A percentile compares a stretch with the other conserved stretches of the same genome.
These are phyloP conservation scores for Schizothecium vesticola DNA, from an alignment of 495 filamentous ascomycete species.

Conservation along the genomic window DNA sequence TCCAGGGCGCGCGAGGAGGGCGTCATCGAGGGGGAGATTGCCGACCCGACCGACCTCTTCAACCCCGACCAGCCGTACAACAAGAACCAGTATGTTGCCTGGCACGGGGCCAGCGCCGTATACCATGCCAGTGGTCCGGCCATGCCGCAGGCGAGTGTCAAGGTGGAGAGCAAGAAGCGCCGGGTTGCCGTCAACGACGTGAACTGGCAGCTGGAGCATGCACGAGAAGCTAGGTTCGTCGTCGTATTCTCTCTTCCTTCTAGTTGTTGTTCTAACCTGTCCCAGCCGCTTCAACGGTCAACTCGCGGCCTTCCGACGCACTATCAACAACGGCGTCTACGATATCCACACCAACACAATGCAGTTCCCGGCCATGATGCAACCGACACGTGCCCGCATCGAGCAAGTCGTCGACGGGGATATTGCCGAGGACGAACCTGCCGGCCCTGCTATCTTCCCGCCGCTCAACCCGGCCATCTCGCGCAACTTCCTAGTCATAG, in stretches of 20 bases:
- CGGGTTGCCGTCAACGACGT: slow-evolving; percentile 83
- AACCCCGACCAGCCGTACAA: slow-evolving; percentile 76
- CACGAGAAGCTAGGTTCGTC: slow-evolving; percentile 76
- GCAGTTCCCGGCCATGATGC: slow-evolving; percentile 81
- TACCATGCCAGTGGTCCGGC: slow-evolving; percentile 81
- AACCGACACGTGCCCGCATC: slow-evolving; percentile 81
- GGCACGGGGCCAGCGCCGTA: slow-evolving; percentile 92
- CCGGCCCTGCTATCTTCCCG: slow-evolving; percentile 49
- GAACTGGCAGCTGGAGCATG: slow-evolving; percentile 98
- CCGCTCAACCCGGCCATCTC: slow-evolving; percentile 58
- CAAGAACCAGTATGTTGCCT: slow-evolving; percentile 93
- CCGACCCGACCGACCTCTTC: slow-evolving; percentile 76
- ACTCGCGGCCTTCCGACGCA: slow-evolving; percentile 57
- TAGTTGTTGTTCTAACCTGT: slow-evolving; percentile 9
- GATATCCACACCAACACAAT: slow-evolving; percentile 89
- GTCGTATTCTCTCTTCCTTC: slow-evolving; percentile 17
- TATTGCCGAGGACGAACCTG: slow-evolving; percentile 8
- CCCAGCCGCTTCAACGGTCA: slow-evolving; percentile 75
- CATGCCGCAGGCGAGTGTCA: slow-evolving; percentile 69
- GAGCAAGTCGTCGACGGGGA: slow-evolving; percentile 51
- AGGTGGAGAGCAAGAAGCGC: slow-evolving; percentile 68
- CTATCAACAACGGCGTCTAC: slow-evolving; percentile 73
- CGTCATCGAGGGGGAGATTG: slow-evolving; percentile 81
- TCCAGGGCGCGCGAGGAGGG: slow-evolving; percentile 70
- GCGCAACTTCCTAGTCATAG: slow-evolving; percentile 70